Evolutionary conservation across 345 rosid species (phyloP).

Genomic region (Mangifera indica): DNA sequence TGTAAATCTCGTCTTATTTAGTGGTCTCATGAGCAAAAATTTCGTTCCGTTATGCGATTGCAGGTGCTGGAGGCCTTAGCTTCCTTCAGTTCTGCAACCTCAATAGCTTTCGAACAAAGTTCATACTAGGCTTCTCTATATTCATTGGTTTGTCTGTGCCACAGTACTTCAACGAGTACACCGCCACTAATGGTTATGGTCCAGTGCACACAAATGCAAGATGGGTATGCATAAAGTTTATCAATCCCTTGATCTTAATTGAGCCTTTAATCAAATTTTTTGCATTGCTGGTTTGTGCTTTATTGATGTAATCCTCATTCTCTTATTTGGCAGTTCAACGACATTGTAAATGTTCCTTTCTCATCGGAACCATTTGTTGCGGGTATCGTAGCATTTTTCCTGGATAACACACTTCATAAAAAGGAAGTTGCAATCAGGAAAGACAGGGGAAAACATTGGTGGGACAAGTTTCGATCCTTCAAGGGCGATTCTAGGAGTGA

Average conservation of each 20-base stretch:
- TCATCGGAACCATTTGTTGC: constrained; percentile 90
- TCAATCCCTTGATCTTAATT: background rate
- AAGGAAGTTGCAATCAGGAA: constrained; percentile 54
- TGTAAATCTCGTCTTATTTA: constrained; percentile 4
- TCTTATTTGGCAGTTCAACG: constrained; percentile 71
- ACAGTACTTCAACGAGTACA: constrained; percentile 88
- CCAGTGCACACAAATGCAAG: constrained; percentile 77
- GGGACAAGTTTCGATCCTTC: constrained; percentile 80
- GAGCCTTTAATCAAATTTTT: background rate
- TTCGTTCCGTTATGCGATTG: constrained; percentile 2
- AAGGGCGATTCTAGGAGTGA: constrained; percentile 67
- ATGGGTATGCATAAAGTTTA: constrained; percentile 62
- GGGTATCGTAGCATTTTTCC: constrained; percentile 70
- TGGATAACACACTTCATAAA: constrained; percentile 68
- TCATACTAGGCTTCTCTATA: constrained; percentile 82
- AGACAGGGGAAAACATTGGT: constrained; percentile 95
- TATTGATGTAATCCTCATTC: constrained; percentile 3
- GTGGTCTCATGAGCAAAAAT: background rate
- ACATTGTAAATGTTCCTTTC: constrained; percentile 84
- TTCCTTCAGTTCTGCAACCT: constrained; percentile 91
- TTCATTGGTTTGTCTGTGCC: constrained; percentile 90
- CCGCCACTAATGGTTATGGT: constrained; percentile 77
- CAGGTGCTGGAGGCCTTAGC: constrained; percentile 91
- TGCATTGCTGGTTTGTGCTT: background rate
- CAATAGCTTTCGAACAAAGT: constrained; percentile 74